Evolutionary conservation across 441 rosid species (phyloP).

Genomic region (Capsella rubella): DNA sequence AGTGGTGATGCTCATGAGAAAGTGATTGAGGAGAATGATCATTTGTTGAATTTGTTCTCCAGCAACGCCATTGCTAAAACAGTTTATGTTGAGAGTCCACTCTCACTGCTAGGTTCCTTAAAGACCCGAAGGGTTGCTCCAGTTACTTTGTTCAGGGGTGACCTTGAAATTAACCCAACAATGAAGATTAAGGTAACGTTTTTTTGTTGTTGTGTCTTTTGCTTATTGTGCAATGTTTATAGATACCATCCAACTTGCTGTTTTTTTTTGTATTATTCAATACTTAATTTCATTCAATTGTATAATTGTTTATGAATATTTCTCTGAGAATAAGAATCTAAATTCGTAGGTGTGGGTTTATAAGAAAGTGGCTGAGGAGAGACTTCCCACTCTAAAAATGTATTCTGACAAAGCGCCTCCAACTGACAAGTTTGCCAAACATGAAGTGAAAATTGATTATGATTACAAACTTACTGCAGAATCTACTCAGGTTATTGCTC

Average conservation of each 20-base stretch:
- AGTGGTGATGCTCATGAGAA: slow-evolving; percentile 47
- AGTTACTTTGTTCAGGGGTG: slow-evolving; percentile 88
- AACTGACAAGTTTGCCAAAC: slow-evolving; percentile 80
- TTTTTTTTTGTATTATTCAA: slow-evolving; percentile 3
- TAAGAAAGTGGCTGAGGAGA: slow-evolving; percentile 93
- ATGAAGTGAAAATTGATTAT: slow-evolving; percentile 87
- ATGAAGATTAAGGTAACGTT: slow-evolving; percentile 81
- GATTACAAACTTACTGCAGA: slow-evolving; percentile 70
- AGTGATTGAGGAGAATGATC: slow-evolving; percentile 73
- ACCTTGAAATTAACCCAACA: slow-evolving; percentile 72
- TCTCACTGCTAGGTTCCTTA: slow-evolving; percentile 83
- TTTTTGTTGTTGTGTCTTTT: background rate
- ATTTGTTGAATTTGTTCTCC: slow-evolving; percentile 68
- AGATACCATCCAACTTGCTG: background rate
- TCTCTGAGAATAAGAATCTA: background rate
- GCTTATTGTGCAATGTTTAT: slow-evolving; percentile 10
- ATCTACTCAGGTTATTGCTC: slow-evolving; percentile 66
- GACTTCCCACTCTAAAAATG: slow-evolving; percentile 82
- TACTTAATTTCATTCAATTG: background rate
- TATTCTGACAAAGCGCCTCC: slow-evolving; percentile 90
- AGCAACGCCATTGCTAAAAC: slow-evolving; percentile 60
- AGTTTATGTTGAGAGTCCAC: slow-evolving; percentile 68
- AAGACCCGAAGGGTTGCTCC: slow-evolving; percentile 76
- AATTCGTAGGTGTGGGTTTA: slow-evolving; percentile 85
- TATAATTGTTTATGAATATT: background rate